A percentile compares a stretch with the other conserved stretches of the same genome.
Evolutionary conservation across 2,329 filamentous ascomycete species (phyloP).

Genomic region (Aureobasidium uvarum): DNA sequence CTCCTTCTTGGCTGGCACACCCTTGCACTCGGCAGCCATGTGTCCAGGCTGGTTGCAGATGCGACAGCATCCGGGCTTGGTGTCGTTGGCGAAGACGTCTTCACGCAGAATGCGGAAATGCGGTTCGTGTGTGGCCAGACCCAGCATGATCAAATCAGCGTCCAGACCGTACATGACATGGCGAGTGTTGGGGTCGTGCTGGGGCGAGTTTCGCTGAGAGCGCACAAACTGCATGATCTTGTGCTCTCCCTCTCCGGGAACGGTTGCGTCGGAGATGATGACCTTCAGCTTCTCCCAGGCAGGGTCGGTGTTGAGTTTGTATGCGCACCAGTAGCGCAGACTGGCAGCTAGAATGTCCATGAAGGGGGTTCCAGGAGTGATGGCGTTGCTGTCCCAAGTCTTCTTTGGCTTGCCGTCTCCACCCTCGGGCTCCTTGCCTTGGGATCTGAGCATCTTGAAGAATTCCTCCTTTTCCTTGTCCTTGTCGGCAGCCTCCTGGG

Average conservation of each 20-base stretch:
- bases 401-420: conserved; percentile 67
- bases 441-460: conserved; percentile 73
- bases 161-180: conserved; percentile 98
- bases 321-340: conserved; percentile 93
- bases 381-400: conserved; percentile 85
- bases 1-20: conserved; percentile 72
- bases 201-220: conserved; percentile 83
- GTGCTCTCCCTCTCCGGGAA: conserved; percentile 96
- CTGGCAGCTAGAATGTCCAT: conserved; percentile 94
- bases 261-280: conserved; percentile 97
- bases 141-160: conserved; percentile 98
- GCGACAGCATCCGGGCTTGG: conserved; percentile 76
- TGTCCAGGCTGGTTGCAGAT: conserved; percentile 93
- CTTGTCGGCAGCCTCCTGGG: conserved; percentile 91
- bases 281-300: conserved; percentile 95
- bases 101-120: conserved; percentile 95
- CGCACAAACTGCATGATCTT: conserved; percentile 99
- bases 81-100: conserved; percentile 91
- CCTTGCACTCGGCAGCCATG: conserved; percentile 79
- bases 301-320: conserved; percentile 96
- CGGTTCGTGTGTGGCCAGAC: conserved; percentile 93
- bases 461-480: conserved; percentile 88
- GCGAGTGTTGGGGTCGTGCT: conserved; percentile 93
- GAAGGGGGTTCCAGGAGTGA: conserved; percentile 95
- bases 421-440: conserved; percentile 48